phyloP scores from a whole-genome alignment of 2,329 filamentous ascomycete genomes.

The Neopestalotiopsis sp. region DNA sequence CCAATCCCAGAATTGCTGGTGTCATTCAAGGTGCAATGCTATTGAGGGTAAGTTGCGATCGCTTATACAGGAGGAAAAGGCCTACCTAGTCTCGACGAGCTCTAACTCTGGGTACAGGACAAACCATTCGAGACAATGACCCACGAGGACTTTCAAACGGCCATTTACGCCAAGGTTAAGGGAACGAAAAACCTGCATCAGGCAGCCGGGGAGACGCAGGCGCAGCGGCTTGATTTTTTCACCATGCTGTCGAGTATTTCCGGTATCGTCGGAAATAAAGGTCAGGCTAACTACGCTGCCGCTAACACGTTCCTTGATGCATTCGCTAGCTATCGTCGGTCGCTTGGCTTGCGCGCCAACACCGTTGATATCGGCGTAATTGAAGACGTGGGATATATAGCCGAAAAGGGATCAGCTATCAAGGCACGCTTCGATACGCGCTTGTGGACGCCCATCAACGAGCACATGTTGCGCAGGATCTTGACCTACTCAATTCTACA shows the following conservation, averaged over 20 bases:
- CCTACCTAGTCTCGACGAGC: too few species aligned
- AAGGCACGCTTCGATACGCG: too few species aligned
- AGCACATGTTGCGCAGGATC: too few species aligned
- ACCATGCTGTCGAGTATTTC: slow-evolving; percentile 31
- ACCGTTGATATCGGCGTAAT: slow-evolving; percentile 20
- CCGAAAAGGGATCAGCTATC: too few species aligned
- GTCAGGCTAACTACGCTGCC: slow-evolving; percentile 36
- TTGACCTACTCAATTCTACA: too few species aligned
- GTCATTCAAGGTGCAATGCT: not conserved
- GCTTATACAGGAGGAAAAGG: too few species aligned
- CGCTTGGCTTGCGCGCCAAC: slow-evolving; percentile 15
- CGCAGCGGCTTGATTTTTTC: slow-evolving; percentile 36
- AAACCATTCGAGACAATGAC: slow-evolving; percentile 42
- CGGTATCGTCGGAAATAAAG: slow-evolving; percentile 27
- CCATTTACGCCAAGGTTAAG: slow-evolving; percentile 43
- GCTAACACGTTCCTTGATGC: slow-evolving; percentile 37
- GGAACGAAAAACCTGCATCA: slow-evolving; percentile 50
- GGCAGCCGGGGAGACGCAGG: not conserved
- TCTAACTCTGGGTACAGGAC: slow-evolving; percentile 35
- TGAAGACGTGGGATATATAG: slow-evolving; percentile 19
- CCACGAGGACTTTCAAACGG: slow-evolving; percentile 38
- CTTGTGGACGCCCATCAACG: too few species aligned
- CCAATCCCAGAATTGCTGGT: slow-evolving; percentile 17
- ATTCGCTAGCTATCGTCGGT: slow-evolving; percentile 20
- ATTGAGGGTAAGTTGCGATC: not conserved